Base-by-base conservation (phyloP, 2,329 filamentous ascomycete genomes). In the Cercospora sp. region DNA sequence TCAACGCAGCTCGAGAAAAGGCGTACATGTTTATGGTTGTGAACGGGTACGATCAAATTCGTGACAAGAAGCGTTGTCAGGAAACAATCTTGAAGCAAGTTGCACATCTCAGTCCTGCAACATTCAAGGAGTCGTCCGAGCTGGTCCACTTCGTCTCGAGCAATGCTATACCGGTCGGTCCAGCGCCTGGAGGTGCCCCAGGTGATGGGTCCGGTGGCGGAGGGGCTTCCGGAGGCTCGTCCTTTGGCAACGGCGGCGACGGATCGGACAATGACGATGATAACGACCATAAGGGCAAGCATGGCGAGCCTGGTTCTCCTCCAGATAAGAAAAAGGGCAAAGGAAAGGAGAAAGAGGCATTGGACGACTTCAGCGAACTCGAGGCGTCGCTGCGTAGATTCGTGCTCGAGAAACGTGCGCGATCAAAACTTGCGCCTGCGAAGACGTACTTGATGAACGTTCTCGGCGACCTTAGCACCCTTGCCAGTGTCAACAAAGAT, bases 1-100 rank as follows among this genome's bases (percentile, higher is more conserved):
- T 92, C 84, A 94, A 94, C 61, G 95, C 95, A 1, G 95, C 95
- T 0, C 89, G 94, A 48, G 95, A 99, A 77, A 99, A 99, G 81
- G 94, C 95, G 0, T 99, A 99, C 78, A 94, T 99, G 70, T 99
- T 99, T 79, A 97, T 99, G 80, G 95, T 99, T 13, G 95, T 99
- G 73, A 99, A 99, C 78, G 94, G 94, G 18, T 99, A 93, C 75
- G 95, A 99, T 80, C 91, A 91, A 69, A 98, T 99, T 75, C 87
- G 91, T 71, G 94, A 98, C 80, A 95, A 97, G 82, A 86, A 92
- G 68, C 87, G 94, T 68, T 98, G 94, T 79, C 88, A 97, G 79
- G 93, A 95, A 77, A 91, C 93, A 88, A 95, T 99, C 60, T 80
- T 99, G 68, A 93, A 97, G 74, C 94, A 98, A 79, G 90, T 99